phyloP scores from a whole-genome alignment of 2,329 filamentous ascomycete genomes.

The Xylaria sp. region DNA sequence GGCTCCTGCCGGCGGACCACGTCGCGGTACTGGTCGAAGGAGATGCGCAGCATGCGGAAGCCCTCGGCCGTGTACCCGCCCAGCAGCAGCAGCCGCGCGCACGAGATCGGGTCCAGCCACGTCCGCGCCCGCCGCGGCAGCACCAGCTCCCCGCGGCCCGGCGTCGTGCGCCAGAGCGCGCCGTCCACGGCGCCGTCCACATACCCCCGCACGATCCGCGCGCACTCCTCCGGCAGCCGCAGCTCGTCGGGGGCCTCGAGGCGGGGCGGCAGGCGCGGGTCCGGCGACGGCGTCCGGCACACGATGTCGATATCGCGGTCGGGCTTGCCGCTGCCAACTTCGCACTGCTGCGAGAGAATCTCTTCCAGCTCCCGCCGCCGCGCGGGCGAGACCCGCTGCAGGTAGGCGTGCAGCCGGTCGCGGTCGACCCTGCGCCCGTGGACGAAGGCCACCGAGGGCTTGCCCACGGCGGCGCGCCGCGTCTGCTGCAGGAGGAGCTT shows the following conservation, averaged over 20 bases:
- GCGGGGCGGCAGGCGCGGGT: slow-evolving; percentile 4
- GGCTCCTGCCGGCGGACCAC: slow-evolving; percentile 22
- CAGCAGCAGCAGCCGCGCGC: slow-evolving; percentile 17
- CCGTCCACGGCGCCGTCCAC: slow-evolving; percentile 20
- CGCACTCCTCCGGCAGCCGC: slow-evolving; percentile 25
- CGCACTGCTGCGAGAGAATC: slow-evolving; percentile 5
- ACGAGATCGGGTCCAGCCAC: slow-evolving; percentile 26
- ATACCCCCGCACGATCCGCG: slow-evolving; percentile 24
- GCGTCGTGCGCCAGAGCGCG: slow-evolving; percentile 10
- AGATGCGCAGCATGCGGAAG: slow-evolving; percentile 21
- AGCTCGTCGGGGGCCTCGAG: slow-evolving; percentile 23
- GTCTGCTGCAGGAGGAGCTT: slow-evolving; percentile 23
- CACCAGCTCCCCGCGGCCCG: slow-evolving; percentile 14
- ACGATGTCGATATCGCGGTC: slow-evolving; percentile 17
- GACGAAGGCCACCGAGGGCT: slow-evolving; percentile 21
- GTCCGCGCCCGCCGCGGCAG: slow-evolving; percentile 12
- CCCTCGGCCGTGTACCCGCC: slow-evolving; percentile 20
- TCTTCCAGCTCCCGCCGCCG: slow-evolving; percentile 18
- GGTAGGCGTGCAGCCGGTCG: slow-evolving; percentile 23
- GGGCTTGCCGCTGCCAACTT: slow-evolving; percentile 1
- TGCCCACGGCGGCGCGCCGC: slow-evolving; percentile 18
- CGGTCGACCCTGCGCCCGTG: slow-evolving; percentile 23
- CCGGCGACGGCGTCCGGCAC: slow-evolving; percentile 24
- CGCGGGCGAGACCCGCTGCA: slow-evolving; percentile 18
- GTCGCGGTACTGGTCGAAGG: slow-evolving; percentile 19